Conservation (phyloP, 164 flowering plant genomes). For the Saururus chinensis region DNA sequence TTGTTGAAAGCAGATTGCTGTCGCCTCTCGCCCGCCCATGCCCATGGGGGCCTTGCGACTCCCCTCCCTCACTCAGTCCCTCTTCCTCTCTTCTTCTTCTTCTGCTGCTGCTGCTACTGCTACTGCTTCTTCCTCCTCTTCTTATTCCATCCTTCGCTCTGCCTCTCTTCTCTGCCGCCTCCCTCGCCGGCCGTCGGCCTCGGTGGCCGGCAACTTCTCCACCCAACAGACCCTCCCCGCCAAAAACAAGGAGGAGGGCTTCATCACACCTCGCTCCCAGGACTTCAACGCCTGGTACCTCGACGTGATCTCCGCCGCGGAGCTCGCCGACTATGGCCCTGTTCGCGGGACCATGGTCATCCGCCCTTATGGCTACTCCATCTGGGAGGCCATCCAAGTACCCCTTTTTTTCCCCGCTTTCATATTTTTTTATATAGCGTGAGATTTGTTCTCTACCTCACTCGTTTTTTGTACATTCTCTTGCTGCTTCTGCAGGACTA, state of each 20-base stretch:
- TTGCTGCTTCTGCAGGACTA: conserved; percentile 54
- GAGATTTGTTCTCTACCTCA: background rate
- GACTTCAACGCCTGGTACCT: conserved; percentile 93
- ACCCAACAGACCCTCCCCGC: conserved; percentile 8
- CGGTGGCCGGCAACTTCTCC: conserved; percentile 17
- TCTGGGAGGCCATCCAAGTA: conserved; percentile 89
- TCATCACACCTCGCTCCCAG: conserved; percentile 75
- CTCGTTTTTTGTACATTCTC: background rate
- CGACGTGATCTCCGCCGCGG: conserved; percentile 71
- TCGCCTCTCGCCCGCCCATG: too few species aligned
- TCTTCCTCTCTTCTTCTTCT: conserved; percentile 6
- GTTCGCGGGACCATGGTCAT: conserved; percentile 98
- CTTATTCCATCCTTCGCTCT: background rate
- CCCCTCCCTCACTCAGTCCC: conserved; percentile 3
- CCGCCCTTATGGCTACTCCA: conserved; percentile 93
- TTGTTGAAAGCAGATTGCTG: too few species aligned
- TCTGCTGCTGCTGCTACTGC: background rate
- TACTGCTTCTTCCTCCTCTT: background rate
- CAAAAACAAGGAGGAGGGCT: conserved; percentile 28
- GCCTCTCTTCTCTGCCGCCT: background rate
- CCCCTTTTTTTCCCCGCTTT: background rate
- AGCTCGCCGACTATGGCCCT: conserved; percentile 95
- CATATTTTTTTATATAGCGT: background rate
- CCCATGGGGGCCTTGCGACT: conserved; percentile 1
- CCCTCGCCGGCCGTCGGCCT: conserved; percentile 9